Conservation (phyloP, 768 basidiomycete genomes). For the Suillus ampliporus region DNA sequence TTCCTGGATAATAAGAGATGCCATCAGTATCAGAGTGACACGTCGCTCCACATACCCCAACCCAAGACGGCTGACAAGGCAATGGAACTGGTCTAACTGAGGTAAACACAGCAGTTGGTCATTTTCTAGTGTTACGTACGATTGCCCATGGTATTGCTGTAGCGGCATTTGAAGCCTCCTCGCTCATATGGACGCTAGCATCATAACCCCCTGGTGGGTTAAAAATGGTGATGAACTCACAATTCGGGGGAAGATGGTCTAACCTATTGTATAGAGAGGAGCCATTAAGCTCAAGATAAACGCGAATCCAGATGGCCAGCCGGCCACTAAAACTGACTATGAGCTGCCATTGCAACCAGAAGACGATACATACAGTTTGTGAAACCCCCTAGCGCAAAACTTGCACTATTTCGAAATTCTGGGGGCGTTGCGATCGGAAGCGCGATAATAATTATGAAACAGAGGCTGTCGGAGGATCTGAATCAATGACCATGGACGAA, state of each 20-base stretch:
- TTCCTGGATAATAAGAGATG: conserved; percentile 32
- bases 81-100: conserved; percentile 45
- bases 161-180: conserved; percentile 69
- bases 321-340: conserved; percentile 28
- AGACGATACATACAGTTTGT: conserved; percentile 32
- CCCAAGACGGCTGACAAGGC: conserved; percentile 62
- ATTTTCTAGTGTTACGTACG: conserved; percentile 22
- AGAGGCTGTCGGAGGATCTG: neutral
- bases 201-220: conserved; percentile 42
- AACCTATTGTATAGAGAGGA: conserved; percentile 43
- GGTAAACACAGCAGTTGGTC: no score
- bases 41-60: conserved; percentile 48
- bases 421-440: conserved; percentile 42
- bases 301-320: conserved; percentile 51
- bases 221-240: conserved; percentile 24
- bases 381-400: conserved; percentile 44
- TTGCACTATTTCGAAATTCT: conserved; percentile 42
- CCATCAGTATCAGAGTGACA: neutral
- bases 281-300: conserved; percentile 48
- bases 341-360: no score
- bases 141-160: conserved; percentile 33
- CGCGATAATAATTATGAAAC: conserved; percentile 43
- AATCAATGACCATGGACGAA: no score
- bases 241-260: neutral
- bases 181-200: conserved; percentile 68